Base-by-base conservation (phyloP, 148 eudicot species). In the Persicaria tinctoria region DNA sequence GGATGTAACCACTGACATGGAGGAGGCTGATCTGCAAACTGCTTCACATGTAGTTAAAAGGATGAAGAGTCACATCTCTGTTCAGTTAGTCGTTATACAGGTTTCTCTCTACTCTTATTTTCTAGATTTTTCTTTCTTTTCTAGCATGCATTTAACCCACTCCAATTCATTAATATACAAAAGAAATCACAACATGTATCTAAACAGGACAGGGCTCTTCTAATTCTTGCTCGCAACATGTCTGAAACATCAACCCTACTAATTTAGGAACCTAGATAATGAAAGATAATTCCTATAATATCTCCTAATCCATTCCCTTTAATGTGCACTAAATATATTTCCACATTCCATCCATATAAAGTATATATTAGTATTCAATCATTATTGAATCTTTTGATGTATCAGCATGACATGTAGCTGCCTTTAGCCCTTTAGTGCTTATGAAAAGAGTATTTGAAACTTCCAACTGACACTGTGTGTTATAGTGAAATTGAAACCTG, bases 21-120 rank as follows among this genome's bases (percentile, higher is more conserved):
- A 82, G 76, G 97, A 91, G 79, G 97, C 88, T 71, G 80, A 84
- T 77, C 77, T 90, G 79, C 97, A 92, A 77, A 89, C 93, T 75
- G 91, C 85, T 57, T 85, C 86, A 32, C 91, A 92, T 88, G 88
- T 92, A 73, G 83, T 89, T 51, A 90, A 94, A 77, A 89, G 97
- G 83, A 89, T 92, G 87, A 96, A 91, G 81, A 80, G 82, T 74
- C 93, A 96, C 80, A 84, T 96, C 73, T 79, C 97, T 20, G 78
- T 89, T 73, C 97, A 90, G 79, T 81, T 96, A 74, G 90, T 89
- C 81, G 86, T 96, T 75, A 69, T 89, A 73, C 99, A 96, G 99
- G 99, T 96, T 38, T 76, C 64, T 75, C 66, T 23, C 49, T 73
- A 76, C 68, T 23, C 70, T 4, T 66, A 8, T 66, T 41, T 13